Evolutionary conservation across 345 rosid genomes (phyloP).

Genomic region (Hibiscus trionum): DNA sequence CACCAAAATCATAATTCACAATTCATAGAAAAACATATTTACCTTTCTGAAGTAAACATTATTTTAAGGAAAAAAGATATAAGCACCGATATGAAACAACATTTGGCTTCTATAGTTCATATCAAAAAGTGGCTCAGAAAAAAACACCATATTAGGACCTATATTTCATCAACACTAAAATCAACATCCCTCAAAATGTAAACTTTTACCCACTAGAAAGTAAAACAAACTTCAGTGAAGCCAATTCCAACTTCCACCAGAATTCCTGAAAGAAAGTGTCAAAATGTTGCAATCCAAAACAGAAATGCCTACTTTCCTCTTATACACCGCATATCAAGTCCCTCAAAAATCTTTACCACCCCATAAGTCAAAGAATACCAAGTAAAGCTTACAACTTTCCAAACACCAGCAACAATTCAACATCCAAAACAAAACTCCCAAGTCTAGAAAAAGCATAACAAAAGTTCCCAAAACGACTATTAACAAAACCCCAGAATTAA

Average conservation of each 20-base stretch:
- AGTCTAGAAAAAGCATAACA: neutral
- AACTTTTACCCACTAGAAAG: neutral
- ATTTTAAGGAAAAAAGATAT: no score
- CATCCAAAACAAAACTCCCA: neutral
- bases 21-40: neutral
- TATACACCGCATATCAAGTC: neutral
- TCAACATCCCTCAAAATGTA: neutral
- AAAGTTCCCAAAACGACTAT: neutral
- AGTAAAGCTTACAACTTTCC: neutral
- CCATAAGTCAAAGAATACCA: neutral
- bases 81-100: neutral
- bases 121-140: neutral
- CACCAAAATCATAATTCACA: neutral
- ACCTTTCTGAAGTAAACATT: no score
- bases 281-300: neutral
- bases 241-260: neutral
- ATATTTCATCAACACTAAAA: neutral
- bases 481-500: neutral
- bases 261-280: neutral
- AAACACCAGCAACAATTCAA: neutral
- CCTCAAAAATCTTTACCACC: neutral
- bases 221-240: neutral
- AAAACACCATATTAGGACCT: neutral
- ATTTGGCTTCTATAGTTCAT: neutral
- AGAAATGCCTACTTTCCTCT: neutral